Evolutionary conservation across 768 basidiomycete species (phyloP).

Genomic region (Mycena belliarum): DNA sequence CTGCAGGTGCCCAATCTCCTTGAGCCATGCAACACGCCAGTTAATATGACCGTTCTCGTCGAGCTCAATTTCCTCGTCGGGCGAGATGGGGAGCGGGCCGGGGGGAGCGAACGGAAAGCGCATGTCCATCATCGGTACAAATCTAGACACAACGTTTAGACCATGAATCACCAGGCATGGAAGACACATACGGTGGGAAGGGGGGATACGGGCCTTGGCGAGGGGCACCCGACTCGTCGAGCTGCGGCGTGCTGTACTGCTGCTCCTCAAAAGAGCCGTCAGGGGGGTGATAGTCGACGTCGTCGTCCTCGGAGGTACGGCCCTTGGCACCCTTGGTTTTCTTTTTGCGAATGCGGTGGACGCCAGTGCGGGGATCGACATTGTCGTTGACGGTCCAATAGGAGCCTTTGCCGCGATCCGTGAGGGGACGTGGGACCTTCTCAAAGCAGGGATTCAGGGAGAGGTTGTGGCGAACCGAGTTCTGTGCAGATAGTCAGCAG

Average conservation of each 20-base stretch:
- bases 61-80: slow-evolving; percentile 66
- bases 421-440: slow-evolving; percentile 88
- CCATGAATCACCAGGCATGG: background rate
- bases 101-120: slow-evolving; percentile 56
- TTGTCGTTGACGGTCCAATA: slow-evolving; percentile 94
- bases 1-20: slow-evolving; percentile 75
- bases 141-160: slow-evolving; percentile 42
- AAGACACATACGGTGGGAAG: slow-evolving; percentile 54
- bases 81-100: slow-evolving; percentile 57
- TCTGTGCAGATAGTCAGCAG: slow-evolving; percentile 46
- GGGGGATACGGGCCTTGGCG: slow-evolving; percentile 55
- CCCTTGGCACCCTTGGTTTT: slow-evolving; percentile 63
- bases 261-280: slow-evolving; percentile 55
- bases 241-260: slow-evolving; percentile 36
- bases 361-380: slow-evolving; percentile 86
- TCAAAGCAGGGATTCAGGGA: slow-evolving; percentile 91
- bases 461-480: slow-evolving; percentile 88
- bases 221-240: slow-evolving; percentile 26
- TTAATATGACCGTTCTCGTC: slow-evolving; percentile 81
- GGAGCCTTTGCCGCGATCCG: slow-evolving; percentile 87
- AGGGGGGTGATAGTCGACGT: slow-evolving; percentile 64
- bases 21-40: slow-evolving; percentile 80
- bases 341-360: slow-evolving; percentile 88
- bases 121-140: slow-evolving; percentile 71
- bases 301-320: slow-evolving; percentile 55